phyloP scores from a whole-genome alignment of 208 protist genomes.

The Leishmania gerbilli region DNA sequence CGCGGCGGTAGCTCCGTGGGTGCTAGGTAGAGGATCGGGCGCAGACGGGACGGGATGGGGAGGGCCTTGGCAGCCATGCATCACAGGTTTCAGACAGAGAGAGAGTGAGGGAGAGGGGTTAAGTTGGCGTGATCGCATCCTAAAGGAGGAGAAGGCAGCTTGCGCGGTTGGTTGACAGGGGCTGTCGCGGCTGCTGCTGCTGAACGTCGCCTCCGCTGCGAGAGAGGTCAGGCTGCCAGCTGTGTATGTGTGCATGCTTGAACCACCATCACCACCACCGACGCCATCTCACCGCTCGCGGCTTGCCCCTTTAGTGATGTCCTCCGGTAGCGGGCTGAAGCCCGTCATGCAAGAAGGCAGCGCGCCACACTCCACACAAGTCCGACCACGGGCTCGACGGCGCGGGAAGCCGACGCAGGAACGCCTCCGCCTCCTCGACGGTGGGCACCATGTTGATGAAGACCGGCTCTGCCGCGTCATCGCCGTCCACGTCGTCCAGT shows the following conservation, averaged over 20 bases:
- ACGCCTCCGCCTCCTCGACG: slow-evolving; percentile 62
- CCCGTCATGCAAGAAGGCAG: slow-evolving; percentile 42
- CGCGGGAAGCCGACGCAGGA: slow-evolving; percentile 64
- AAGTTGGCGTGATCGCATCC: background rate
- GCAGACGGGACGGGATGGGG: background rate
- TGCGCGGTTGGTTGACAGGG: background rate
- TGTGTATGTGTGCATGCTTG: background rate
- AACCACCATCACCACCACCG: background rate
- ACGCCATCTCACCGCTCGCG: background rate
- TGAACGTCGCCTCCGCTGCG: background rate
- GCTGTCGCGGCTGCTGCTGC: background rate
- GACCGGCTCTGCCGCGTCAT: slow-evolving; percentile 38
- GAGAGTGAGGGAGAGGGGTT: background rate
- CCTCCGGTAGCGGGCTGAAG: slow-evolving; percentile 8
- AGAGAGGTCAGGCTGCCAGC: background rate
- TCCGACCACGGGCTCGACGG: slow-evolving; percentile 52
- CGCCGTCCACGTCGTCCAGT: slow-evolving; percentile 2
- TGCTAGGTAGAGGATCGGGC: too few relatives aligned
- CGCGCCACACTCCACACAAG: slow-evolving; percentile 59
- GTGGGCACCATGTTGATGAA: slow-evolving; percentile 75
- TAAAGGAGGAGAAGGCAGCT: background rate
- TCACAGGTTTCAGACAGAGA: background rate
- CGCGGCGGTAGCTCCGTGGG: too few relatives aligned
- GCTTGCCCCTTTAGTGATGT: background rate
- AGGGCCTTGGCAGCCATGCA: background rate